phyloP scores from a whole-genome alignment of 345 rosid genomes.

The Murraya koenigii region DNA sequence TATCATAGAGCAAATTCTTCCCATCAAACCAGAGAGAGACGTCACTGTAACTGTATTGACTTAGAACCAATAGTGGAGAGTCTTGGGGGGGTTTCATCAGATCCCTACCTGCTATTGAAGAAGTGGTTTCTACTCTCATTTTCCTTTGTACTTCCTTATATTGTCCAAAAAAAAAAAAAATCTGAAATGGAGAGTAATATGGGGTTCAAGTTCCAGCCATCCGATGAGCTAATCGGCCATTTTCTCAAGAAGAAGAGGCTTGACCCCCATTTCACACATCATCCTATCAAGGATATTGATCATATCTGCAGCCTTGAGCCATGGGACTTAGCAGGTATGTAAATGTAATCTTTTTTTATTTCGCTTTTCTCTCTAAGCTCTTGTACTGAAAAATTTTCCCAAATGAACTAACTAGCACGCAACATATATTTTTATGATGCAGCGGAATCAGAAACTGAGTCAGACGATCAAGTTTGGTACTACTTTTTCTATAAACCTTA shows the following conservation, averaged over 20 bases:
- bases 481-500: background rate
- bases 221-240: slow-evolving; percentile 15
- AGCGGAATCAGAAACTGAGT: background rate
- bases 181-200: background rate
- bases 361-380: too few relatives aligned
- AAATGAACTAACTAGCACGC: background rate
- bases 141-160: background rate
- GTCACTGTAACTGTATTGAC: background rate
- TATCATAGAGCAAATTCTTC: background rate
- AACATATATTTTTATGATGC: background rate
- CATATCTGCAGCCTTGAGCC: slow-evolving; percentile 27
- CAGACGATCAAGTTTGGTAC: background rate
- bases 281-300: slow-evolving; percentile 3
- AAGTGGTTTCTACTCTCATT: background rate
- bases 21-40: background rate
- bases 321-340: slow-evolving; percentile 30
- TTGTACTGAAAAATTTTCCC: too few relatives aligned
- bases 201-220: slow-evolving; percentile 31
- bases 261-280: background rate
- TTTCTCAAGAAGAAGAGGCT: slow-evolving; percentile 7
- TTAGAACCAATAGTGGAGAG: background rate
- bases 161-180: too few relatives aligned
- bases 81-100: slow-evolving; percentile 1
- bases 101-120: slow-evolving; percentile 14
- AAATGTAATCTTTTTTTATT: too few relatives aligned